Conservation (phyloP, 2,329 filamentous ascomycete genomes). For the Exophiala oligosperma region DNA sequence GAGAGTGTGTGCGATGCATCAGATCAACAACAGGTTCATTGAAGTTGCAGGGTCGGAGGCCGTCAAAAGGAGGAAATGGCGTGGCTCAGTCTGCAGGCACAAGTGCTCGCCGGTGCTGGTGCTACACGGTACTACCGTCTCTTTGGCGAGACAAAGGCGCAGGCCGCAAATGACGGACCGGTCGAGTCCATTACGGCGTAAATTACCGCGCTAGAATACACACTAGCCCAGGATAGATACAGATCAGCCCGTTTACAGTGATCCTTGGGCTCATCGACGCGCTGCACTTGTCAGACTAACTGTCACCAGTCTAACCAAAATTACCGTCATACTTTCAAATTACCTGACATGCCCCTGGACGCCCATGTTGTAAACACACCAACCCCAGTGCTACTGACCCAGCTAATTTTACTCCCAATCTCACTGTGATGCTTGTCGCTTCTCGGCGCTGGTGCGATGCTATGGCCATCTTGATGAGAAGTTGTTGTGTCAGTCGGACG, state of each 20-base stretch:
- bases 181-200: not conserved
- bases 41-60: not conserved
- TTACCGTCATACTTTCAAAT: conserved; percentile 9
- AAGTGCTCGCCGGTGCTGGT: not conserved
- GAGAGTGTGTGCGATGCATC: conserved; percentile 10
- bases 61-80: conserved; percentile 1
- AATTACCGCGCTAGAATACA: not conserved
- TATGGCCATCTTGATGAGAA: conserved; percentile 5
- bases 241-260: not conserved
- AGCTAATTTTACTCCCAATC: conserved; percentile 22
- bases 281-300: conserved; percentile 1
- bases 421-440: conserved; percentile 7
- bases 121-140: not conserved
- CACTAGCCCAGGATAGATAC: not conserved
- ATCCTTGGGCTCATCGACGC: not conserved
- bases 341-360: conserved; percentile 13
- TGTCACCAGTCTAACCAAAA: not conserved
- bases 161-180: not conserved
- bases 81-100: not conserved
- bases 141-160: not conserved
- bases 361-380: not conserved
- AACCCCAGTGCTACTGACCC: conserved; percentile 2
- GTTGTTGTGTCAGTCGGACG: too few species aligned
- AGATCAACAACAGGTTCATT: not conserved
- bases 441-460: not conserved